Conservation (phyloP, 345 rosid genomes). For the Lepidium aucheri region DNA sequence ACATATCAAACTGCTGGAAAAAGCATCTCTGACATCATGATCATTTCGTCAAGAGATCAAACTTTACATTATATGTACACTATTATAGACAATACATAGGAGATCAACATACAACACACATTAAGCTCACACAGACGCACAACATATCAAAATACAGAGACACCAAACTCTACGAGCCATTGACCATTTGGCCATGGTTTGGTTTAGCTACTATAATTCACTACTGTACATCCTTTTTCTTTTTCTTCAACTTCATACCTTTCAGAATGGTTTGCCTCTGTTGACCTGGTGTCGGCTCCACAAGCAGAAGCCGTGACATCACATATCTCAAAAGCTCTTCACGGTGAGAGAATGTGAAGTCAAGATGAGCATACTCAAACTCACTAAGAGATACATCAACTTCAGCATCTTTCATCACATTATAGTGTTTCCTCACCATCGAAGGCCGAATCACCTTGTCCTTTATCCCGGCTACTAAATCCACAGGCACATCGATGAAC, state of each 20-base stretch:
- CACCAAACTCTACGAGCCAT: conserved; percentile 4
- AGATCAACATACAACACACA: conserved; percentile 4
- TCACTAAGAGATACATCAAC: conserved; percentile 68
- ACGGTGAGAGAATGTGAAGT: conserved; percentile 85
- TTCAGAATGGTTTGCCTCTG: conserved; percentile 31
- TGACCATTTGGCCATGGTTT: neutral
- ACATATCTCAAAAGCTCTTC: conserved; percentile 80
- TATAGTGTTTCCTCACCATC: conserved; percentile 80
- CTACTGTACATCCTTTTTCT: conserved; percentile 20
- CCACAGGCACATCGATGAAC: conserved; percentile 66
- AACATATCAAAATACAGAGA: conserved; percentile 7
- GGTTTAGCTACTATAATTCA: neutral
- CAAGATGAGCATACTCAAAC: conserved; percentile 88
- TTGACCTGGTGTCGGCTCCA: conserved; percentile 28
- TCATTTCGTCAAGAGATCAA: conserved; percentile 10
- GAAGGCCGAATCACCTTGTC: conserved; percentile 75
- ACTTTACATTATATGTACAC: conserved; percentile 11
- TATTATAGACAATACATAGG: neutral
- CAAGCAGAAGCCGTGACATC: conserved; percentile 67
- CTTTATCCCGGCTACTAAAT: conserved; percentile 77
- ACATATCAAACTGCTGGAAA: neutral
- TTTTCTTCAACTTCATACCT: conserved; percentile 39
- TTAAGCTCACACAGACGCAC: conserved; percentile 14
- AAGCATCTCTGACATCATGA: neutral
- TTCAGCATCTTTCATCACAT: conserved; percentile 55